Evolutionary conservation across 164 flowering plant species (phyloP), one percentile per base, ranked within the genome.

Genomic region (Annona squamosa): DNA sequence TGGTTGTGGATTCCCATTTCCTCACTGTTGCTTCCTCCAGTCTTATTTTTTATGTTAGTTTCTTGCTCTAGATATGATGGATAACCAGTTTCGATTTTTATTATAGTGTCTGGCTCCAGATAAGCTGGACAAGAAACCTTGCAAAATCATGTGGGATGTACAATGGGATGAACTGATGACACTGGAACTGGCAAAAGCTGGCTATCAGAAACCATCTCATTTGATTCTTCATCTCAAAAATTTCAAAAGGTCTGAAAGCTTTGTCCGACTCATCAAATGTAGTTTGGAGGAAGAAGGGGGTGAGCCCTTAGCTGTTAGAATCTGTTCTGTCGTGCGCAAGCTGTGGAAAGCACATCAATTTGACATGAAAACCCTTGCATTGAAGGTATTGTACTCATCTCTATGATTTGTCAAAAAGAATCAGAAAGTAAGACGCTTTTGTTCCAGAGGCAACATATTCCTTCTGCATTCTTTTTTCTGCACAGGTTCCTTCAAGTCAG

Each of bases 91-190:
- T 52, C 71, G 67, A 1, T 59, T 59, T 68, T 70, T 67, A 69
- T 65, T 71, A 13, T 63, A 95, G 99, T 90, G 90, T 81, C 67
- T 73, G 71, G 85, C 80, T 74, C 86, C 78, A 2, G 95, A 90
- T 75, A 89, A 89, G 81, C 78, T 96, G 89, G 98, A 91, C 74
- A 89, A 84, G 77, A 91, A 84, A 77, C 97, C 99, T 67, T 86
- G 88, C 86, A 96, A 92, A 82, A 91, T 96, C 74, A 77, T 91
- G 85, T 96, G 99, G 99, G 99, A 96, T 70, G 94, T 93, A 52
- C 90, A 95, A 0, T 96, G 98, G 98, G 97, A 91, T 78, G 97
- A 93, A 69, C 90, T 96, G 48, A 74, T 91, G 91, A 83, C 98
- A 46, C 65, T 93, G 77, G 98, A 96, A 73, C 80, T 96, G 78